These are phyloP conservation scores for Phytophthora sp. DNA, from an alignment of 352 stramenopile genomes.

Conservation along the genomic window DNA sequence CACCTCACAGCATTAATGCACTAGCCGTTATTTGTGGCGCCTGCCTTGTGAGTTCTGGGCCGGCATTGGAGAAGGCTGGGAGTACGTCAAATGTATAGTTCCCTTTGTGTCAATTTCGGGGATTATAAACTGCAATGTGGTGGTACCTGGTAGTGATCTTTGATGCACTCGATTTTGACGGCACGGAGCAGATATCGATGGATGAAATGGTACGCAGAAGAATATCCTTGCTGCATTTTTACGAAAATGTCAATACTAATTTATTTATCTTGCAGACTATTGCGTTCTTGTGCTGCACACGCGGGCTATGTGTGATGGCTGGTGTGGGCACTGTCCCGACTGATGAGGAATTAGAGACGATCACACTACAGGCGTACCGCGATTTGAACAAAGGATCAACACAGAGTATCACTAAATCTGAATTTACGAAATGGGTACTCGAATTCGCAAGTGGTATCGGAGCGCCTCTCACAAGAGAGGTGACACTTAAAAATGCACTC, in stretches of 20 bases:
- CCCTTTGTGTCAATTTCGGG: neutral
- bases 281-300: conserved; percentile 57
- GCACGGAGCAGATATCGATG: conserved; percentile 76
- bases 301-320: conserved; percentile 58
- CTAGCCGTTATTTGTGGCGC: conserved; percentile 71
- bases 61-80: conserved; percentile 60
- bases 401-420: conserved; percentile 63
- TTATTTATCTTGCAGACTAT: conserved; percentile 53
- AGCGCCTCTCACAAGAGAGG: conserved; percentile 17
- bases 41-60: conserved; percentile 45
- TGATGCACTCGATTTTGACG: conserved; percentile 77
- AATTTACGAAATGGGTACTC: conserved; percentile 67
- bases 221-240: neutral
- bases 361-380: conserved; percentile 64
- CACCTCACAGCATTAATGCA: conserved; percentile 51
- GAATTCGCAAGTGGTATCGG: conserved; percentile 31
- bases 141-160: conserved; percentile 56
- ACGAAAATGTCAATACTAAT: neutral
- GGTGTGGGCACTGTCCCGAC: conserved; percentile 46
- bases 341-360: conserved; percentile 64
- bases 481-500: conserved; percentile 32
- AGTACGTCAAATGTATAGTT: conserved; percentile 26
- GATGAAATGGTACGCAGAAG: conserved; percentile 63
- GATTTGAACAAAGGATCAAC: conserved; percentile 61
- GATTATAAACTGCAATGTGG: too few species aligned